A percentile compares a stretch with the other conserved stretches of the same genome.
Conservation (phyloP, 2,329 filamentous ascomycete genomes). For the Magnaporthiopsis poae region DNA sequence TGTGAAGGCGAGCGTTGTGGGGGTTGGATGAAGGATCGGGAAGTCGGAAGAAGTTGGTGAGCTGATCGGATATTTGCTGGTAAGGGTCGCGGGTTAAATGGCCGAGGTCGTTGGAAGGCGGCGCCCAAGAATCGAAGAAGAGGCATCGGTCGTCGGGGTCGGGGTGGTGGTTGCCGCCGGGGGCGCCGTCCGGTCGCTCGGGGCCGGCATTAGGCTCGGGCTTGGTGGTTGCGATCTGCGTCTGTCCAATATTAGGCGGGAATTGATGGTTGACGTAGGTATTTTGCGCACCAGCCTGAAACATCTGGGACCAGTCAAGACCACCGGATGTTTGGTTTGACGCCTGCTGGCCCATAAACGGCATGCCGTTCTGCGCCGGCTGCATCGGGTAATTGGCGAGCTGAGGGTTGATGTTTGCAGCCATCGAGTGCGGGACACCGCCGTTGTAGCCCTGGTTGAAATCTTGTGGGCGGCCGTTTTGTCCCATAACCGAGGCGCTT, state of each 20-base stretch:
- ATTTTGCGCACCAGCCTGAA: constrained; percentile 61
- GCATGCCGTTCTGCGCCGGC: constrained; percentile 52
- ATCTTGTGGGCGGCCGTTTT: constrained; percentile 29
- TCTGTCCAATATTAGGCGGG: constrained; percentile 57
- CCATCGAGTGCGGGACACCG: constrained; percentile 52
- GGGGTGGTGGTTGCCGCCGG: constrained; percentile 22
- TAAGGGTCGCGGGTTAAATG: constrained; percentile 34
- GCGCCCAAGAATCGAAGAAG: constrained; percentile 40
- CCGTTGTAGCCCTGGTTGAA: constrained; percentile 47
- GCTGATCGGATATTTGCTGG: constrained; percentile 44
- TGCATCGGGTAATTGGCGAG: constrained; percentile 56
- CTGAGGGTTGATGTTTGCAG: constrained; percentile 50
- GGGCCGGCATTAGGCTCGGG: constrained; percentile 50
- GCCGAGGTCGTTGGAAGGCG: constrained; percentile 26
- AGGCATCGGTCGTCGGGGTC: constrained; percentile 32
- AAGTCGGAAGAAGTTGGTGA: constrained; percentile 47
- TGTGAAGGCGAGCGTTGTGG: constrained; percentile 43
- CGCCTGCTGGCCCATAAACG: constrained; percentile 52
- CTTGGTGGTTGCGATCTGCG: constrained; percentile 57
- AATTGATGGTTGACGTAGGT: constrained; percentile 53
- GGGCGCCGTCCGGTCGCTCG: constrained; percentile 37
- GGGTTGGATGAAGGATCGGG: constrained; percentile 21
- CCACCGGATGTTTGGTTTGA: constrained; percentile 47
- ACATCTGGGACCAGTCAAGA: constrained; percentile 71
- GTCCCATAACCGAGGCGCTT: constrained; percentile 46